Evolutionary conservation across 2,329 filamentous ascomycete species (phyloP).

Genomic region (Nothopassalora personata): DNA sequence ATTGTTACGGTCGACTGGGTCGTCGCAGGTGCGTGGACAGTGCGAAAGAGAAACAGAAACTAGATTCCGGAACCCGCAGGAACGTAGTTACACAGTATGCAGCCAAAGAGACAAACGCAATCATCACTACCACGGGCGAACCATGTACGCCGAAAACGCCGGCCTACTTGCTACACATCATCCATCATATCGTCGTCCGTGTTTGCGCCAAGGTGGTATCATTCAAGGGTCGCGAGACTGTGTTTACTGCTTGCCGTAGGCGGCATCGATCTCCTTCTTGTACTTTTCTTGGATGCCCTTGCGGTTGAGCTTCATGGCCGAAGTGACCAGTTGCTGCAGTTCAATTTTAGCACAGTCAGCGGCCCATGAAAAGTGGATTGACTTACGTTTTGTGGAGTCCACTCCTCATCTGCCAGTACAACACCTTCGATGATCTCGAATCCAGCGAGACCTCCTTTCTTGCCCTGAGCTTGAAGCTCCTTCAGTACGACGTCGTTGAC

Average conservation of each 20-base stretch:
- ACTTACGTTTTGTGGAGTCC: conserved; percentile 77
- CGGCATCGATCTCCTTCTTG: conserved; percentile 46
- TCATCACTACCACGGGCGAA: neutral
- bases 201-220: neutral
- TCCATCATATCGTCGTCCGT: neutral
- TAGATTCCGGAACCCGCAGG: neutral
- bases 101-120: neutral
- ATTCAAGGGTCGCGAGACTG: neutral
- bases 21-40: too few species aligned
- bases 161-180: neutral
- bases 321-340: conserved; percentile 44
- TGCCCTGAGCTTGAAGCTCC: conserved; percentile 62
- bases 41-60: neutral
- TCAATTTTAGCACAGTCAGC: conserved; percentile 6
- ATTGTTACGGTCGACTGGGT: neutral
- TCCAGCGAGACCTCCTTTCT: conserved; percentile 59
- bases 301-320: conserved; percentile 50
- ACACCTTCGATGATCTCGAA: conserved; percentile 74
- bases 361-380: neutral
- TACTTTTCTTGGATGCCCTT: conserved; percentile 48
- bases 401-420: conserved; percentile 77
- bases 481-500: conserved; percentile 61
- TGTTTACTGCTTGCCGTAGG: conserved; percentile 34
- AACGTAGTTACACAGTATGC: neutral
- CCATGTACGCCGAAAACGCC: neutral